These are phyloP conservation scores for Arabis hirsuta DNA, from an alignment of 345 rosid genomes.

Conservation along the genomic window DNA sequence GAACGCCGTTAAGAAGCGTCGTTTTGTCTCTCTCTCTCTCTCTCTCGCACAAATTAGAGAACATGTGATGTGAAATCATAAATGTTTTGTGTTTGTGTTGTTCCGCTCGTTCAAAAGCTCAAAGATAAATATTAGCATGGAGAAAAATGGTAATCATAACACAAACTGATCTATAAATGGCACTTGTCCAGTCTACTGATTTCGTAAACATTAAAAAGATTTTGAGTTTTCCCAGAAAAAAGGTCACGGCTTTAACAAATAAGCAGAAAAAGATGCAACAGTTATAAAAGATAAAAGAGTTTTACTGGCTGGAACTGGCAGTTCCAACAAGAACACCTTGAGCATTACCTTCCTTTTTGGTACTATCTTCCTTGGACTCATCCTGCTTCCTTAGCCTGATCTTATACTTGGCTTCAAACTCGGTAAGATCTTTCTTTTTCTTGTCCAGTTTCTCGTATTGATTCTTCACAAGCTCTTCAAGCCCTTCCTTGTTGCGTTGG, in stretches of 20 bases:
- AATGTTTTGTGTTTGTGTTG: slow-evolving; percentile 58
- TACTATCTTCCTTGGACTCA: slow-evolving; percentile 33
- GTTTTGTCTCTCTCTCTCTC: slow-evolving; percentile 55
- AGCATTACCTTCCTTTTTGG: slow-evolving; percentile 72
- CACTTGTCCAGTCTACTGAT: slow-evolving; percentile 25
- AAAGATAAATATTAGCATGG: neutral
- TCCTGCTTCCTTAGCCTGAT: slow-evolving; percentile 75
- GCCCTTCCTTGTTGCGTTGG: slow-evolving; percentile 89
- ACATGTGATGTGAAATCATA: slow-evolving; percentile 42
- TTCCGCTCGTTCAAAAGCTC: neutral
- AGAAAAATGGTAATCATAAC: neutral
- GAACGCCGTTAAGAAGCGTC: slow-evolving; percentile 57
- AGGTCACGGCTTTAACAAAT: slow-evolving; percentile 11
- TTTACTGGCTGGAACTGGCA: slow-evolving; percentile 61
- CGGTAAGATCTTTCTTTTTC: slow-evolving; percentile 80
- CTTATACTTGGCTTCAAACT: slow-evolving; percentile 83
- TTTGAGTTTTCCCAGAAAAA: neutral
- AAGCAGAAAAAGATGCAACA: slow-evolving; percentile 21
- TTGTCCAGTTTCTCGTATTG: slow-evolving; percentile 81
- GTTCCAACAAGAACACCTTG: slow-evolving; percentile 98
- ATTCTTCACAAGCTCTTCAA: slow-evolving; percentile 84
- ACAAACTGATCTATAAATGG: slow-evolving; percentile 30
- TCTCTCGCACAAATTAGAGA: slow-evolving; percentile 43
- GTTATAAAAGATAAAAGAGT: neutral
- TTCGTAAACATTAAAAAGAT: slow-evolving; percentile 36